A percentile compares a stretch with the other conserved stretches of the same genome.
phyloP scores from a whole-genome alignment of 352 stramenopile species.

The Globisporangium paddicum region DNA sequence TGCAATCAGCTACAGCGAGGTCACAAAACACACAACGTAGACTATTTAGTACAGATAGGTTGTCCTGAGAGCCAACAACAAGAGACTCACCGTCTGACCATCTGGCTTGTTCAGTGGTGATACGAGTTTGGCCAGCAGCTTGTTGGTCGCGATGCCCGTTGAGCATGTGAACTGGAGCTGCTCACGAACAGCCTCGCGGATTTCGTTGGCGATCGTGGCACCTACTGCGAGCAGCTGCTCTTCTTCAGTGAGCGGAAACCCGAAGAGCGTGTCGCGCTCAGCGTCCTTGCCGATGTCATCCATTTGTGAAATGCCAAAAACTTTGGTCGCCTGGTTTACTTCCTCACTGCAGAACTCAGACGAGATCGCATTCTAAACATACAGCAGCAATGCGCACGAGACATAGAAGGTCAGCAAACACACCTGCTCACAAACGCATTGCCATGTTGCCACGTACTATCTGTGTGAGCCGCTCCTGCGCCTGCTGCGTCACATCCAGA shows the following conservation, averaged over 20 bases:
- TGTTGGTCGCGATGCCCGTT: conserved; percentile 71
- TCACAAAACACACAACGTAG: not conserved
- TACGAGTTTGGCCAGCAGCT: conserved; percentile 72
- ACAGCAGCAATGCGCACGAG: too few species aligned
- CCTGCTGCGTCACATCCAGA: conserved; percentile 72
- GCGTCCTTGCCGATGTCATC: conserved; percentile 27
- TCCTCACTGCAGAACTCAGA: conserved; percentile 60
- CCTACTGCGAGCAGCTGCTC: conserved; percentile 69
- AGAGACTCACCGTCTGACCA: conserved; percentile 47
- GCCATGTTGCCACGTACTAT: conserved; percentile 24
- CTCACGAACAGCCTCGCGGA: conserved; percentile 53
- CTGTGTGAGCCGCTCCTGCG: conserved; percentile 39
- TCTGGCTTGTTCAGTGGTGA: conserved; percentile 82
- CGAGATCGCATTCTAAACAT: conserved; percentile 43
- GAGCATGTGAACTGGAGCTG: conserved; percentile 79
- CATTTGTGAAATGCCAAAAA: conserved; percentile 53
- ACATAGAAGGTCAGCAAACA: too few species aligned
- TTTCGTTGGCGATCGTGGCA: conserved; percentile 61
- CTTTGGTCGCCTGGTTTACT: conserved; percentile 57
- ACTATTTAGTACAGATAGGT: not conserved
- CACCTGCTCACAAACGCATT: too few species aligned
- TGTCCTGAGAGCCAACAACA: not conserved
- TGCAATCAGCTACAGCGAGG: conserved; percentile 37
- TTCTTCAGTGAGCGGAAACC: conserved; percentile 58
- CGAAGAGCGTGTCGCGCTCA: conserved; percentile 18